Conservation (phyloP, 2,329 filamentous ascomycete species). For the Fusarium nisikadoi region DNA sequence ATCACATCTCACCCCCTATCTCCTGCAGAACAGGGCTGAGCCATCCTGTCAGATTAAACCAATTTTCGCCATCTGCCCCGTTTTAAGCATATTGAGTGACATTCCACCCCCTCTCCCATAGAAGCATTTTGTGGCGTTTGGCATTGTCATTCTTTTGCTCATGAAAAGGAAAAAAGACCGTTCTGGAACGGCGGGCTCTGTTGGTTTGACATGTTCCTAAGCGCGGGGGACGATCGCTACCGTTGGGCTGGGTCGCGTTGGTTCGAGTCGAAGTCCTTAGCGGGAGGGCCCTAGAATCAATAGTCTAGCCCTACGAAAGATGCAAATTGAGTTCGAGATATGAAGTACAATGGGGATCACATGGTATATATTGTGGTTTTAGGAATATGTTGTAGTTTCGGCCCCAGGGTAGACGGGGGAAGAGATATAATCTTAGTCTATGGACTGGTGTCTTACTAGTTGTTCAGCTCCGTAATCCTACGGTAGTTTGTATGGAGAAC, state of each 20-base stretch:
- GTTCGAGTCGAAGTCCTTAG: not conserved
- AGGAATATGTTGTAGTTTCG: not conserved
- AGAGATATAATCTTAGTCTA: not conserved
- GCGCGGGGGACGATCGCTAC: not conserved
- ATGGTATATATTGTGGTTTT: not conserved
- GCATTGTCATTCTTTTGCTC: not conserved
- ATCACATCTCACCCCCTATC: slow-evolving; percentile 6
- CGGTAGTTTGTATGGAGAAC: not conserved
- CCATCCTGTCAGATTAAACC: not conserved
- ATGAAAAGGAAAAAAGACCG: slow-evolving; percentile 1
- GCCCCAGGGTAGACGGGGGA: not conserved
- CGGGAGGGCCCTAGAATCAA: not conserved
- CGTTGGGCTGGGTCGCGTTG: not conserved
- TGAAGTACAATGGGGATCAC: not conserved
- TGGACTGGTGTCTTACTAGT: not conserved
- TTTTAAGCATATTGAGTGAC: slow-evolving; percentile 23
- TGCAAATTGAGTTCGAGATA: not conserved
- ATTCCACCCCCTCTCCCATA: slow-evolving; percentile 5
- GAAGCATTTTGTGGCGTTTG: slow-evolving; percentile 10
- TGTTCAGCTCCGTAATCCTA: not conserved
- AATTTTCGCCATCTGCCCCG: slow-evolving; percentile 13
- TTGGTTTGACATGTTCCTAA: not conserved
- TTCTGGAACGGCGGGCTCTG: slow-evolving; percentile 6
- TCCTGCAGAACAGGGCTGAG: not conserved
- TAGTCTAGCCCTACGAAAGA: not conserved